These are phyloP conservation scores for Madurella mycetomatis DNA, from an alignment of 2,329 filamentous ascomycete species.

Conservation along the genomic window DNA sequence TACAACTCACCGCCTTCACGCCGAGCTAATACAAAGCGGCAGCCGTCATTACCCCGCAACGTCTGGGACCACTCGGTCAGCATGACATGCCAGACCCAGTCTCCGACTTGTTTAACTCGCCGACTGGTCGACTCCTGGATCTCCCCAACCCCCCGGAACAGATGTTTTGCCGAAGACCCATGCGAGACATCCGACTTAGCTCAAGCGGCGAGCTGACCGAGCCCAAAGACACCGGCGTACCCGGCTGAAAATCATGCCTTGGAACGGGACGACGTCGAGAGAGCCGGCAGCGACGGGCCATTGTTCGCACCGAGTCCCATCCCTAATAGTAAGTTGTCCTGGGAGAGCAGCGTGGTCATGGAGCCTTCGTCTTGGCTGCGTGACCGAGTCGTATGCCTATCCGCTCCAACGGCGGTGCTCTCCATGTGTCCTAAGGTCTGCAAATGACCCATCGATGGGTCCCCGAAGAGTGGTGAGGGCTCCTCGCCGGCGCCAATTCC, in stretches of 20 bases:
- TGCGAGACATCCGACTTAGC: not conserved
- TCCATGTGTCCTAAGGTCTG: not conserved
- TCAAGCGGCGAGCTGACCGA: not conserved
- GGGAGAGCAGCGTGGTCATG: not conserved
- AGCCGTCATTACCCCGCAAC: too few species aligned
- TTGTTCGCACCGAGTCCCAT: not conserved
- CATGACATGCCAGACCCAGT: too few species aligned
- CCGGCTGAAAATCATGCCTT: slow-evolving; percentile 7
- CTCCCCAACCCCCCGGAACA: too few species aligned
- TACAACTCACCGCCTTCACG: too few species aligned
- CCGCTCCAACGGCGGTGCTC: not conserved
- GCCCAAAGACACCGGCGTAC: not conserved
- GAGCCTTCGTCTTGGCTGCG: not conserved
- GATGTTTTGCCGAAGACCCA: not conserved
- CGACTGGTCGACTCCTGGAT: too few species aligned
- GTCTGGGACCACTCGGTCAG: too few species aligned
- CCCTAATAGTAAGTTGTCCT: slow-evolving; percentile 3
- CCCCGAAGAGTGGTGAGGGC: not conserved
- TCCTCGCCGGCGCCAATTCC: not conserved
- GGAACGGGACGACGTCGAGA: slow-evolving; percentile 5
- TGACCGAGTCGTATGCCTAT: not conserved
- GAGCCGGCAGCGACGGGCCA: not conserved
- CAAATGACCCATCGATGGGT: not conserved
- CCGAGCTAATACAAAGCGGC: too few species aligned
- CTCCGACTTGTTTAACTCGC: too few species aligned